Percentiles rank a stretch among this genome's conserved stretches.
phyloP scores from a whole-genome alignment of 1,139 yeast genomes.

The Lodderomyces pseudojiufengensis region DNA sequence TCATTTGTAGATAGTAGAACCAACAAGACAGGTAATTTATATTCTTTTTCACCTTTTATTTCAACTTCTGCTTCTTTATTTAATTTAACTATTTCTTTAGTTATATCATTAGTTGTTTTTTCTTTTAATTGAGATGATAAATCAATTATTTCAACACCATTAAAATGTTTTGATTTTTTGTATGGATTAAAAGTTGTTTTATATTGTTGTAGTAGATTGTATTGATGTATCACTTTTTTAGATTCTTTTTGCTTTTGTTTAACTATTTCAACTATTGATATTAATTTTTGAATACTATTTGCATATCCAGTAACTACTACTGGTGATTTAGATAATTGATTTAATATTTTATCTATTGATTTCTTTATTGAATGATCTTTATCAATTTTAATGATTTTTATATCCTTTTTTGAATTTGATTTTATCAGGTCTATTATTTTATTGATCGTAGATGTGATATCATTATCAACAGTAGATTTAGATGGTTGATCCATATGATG shows the following conservation, averaged over 20 bases:
- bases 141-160: constrained; percentile 2
- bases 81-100: background rate
- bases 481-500: too few relatives aligned
- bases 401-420: constrained; percentile 3
- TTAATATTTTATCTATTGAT: constrained; percentile 17
- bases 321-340: constrained; percentile 8
- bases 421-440: too few relatives aligned
- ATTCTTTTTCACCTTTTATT: constrained; percentile 18
- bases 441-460: too few relatives aligned
- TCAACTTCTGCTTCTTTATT: constrained; percentile 7
- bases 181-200: constrained; percentile 13
- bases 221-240: constrained; percentile 9
- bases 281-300: constrained; percentile 21
- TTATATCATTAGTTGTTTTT: background rate
- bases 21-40: constrained; percentile 20
- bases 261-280: constrained; percentile 27
- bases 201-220: constrained; percentile 10
- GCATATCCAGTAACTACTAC: constrained; percentile 19
- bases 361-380: constrained; percentile 27
- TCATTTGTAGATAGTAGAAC: constrained; percentile 14
- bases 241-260: constrained; percentile 14
- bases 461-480: too few relatives aligned
- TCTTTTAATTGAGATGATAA: background rate
- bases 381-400: constrained; percentile 15
- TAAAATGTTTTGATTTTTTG: constrained; percentile 2